phyloP scores from a whole-genome alignment of 352 stramenopile genomes.

The Globisporangium heterothallicum region DNA sequence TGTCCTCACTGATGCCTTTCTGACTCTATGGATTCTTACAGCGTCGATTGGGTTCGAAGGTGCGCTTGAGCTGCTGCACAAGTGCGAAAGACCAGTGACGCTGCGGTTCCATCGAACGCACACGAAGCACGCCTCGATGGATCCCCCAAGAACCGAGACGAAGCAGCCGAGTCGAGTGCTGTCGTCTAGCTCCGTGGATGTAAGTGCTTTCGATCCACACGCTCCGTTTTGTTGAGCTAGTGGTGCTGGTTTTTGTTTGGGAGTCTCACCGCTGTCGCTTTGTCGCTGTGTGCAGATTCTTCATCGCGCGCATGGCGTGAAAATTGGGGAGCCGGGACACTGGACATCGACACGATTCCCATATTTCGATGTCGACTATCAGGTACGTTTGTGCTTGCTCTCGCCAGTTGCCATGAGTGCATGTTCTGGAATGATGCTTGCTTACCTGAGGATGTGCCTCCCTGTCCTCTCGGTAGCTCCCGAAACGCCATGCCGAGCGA shows the following conservation, averaged over 20 bases:
- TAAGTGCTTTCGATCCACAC: no score
- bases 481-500: slow-evolving; percentile 59
- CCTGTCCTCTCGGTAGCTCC: slow-evolving; percentile 25
- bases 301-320: slow-evolving; percentile 50
- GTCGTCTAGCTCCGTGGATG: slow-evolving; percentile 34
- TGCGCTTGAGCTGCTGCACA: slow-evolving; percentile 45
- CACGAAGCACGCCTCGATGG: slow-evolving; percentile 11
- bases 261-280: neutral
- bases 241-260: neutral
- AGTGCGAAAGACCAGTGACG: slow-evolving; percentile 49
- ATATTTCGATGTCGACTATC: slow-evolving; percentile 62
- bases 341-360: slow-evolving; percentile 60
- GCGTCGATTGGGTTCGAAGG: slow-evolving; percentile 58
- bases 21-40: slow-evolving; percentile 13
- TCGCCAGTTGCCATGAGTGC: no score
- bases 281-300: slow-evolving; percentile 44
- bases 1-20: neutral
- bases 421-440: neutral
- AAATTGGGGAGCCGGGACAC: slow-evolving; percentile 58
- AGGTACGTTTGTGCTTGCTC: no score
- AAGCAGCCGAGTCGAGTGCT: slow-evolving; percentile 8
- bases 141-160: slow-evolving; percentile 5
- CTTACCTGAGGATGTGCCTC: neutral
- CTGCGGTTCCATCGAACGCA: slow-evolving; percentile 49
- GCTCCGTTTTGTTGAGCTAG: slow-evolving; percentile 1